These are phyloP conservation scores for Garcia nutans DNA, from an alignment of 345 rosid species.

Conservation along the genomic window DNA sequence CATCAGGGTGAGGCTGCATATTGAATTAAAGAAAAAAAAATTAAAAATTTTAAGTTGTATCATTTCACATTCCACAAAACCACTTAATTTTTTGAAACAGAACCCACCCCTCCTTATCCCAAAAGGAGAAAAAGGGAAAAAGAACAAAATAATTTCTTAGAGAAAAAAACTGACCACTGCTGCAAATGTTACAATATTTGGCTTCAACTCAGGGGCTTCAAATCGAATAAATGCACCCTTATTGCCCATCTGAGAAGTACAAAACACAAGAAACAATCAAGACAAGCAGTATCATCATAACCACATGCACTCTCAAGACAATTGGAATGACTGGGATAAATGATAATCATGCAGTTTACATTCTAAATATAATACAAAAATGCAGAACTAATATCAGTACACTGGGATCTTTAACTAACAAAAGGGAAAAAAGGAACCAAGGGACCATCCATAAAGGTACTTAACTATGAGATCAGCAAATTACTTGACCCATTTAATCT, in stretches of 20 bases:
- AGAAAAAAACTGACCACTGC: constrained; percentile 75
- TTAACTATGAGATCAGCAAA: too few species aligned
- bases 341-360: neutral
- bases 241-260: constrained; percentile 84
- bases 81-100: neutral
- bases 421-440: neutral
- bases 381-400: neutral
- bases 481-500: too few species aligned
- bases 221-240: constrained; percentile 95
- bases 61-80: neutral
- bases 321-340: neutral
- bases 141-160: neutral
- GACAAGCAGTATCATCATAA: neutral
- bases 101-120: neutral
- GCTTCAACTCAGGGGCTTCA: constrained; percentile 89
- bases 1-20: constrained; percentile 92
- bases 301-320: neutral
- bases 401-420: neutral
- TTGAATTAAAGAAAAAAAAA: neutral
- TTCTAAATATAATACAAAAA: neutral
- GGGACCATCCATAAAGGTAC: neutral
- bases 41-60: neutral
- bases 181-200: constrained; percentile 83
- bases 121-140: neutral
- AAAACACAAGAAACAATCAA: constrained; percentile 12